Evolutionary conservation across 225 moss, liverwort and hornwort genomes (phyloP).

Genomic region (Sphagnum tenellum): DNA sequence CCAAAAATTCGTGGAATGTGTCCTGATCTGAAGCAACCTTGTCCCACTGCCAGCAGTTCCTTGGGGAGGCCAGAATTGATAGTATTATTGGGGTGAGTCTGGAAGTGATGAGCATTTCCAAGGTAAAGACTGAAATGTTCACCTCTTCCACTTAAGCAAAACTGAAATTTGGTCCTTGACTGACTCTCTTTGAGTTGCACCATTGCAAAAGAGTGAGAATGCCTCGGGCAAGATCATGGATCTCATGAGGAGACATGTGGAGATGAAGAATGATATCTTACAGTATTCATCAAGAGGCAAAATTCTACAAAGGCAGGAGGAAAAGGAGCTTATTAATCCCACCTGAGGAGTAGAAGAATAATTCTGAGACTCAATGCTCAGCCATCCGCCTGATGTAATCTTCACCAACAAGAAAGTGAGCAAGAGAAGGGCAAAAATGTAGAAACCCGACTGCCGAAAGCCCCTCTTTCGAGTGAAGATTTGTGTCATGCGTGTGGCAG

Average conservation of each 20-base stretch:
- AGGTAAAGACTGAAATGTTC: not conserved
- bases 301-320: not conserved
- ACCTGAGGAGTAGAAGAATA: slow-evolving; percentile 30
- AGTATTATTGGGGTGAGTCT: too few species aligned
- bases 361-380: slow-evolving; percentile 44
- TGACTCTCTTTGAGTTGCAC: too few species aligned
- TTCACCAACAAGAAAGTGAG: slow-evolving; percentile 63
- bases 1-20: too few species aligned
- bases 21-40: too few species aligned
- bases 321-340: not conserved
- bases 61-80: too few species aligned
- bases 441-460: slow-evolving; percentile 40
- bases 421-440: slow-evolving; percentile 47
- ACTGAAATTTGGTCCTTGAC: not conserved
- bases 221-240: too few species aligned
- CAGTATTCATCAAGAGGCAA: too few species aligned
- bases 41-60: too few species aligned
- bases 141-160: not conserved
- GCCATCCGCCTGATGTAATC: slow-evolving; percentile 58
- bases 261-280: too few species aligned
- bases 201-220: too few species aligned
- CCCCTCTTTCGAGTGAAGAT: slow-evolving; percentile 42
- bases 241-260: too few species aligned
- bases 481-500: slow-evolving; percentile 14
- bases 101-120: too few species aligned